Evolutionary conservation across 2,329 filamentous ascomycete species (phyloP).

Genomic region (Scedosporium minutisporum): DNA sequence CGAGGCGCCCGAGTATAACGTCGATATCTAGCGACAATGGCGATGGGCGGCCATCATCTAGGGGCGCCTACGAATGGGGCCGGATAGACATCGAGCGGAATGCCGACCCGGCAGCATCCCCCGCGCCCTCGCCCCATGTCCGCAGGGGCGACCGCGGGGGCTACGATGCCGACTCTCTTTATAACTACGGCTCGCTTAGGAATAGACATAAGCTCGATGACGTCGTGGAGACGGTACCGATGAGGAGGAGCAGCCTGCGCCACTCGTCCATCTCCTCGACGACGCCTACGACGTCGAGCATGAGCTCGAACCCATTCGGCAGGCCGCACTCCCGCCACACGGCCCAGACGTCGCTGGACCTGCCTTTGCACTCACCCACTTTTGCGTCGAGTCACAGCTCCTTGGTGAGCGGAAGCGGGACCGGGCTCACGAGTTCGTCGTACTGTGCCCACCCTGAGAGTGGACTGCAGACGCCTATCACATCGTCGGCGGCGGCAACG

Average conservation of each 20-base stretch:
- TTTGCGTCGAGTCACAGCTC: constrained; percentile 12
- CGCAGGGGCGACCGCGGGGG: constrained; percentile 9
- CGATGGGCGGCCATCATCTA: not conserved
- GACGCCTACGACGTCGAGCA: constrained; percentile 29
- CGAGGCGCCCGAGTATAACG: not conserved
- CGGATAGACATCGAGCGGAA: constrained; percentile 6
- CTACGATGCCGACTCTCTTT: constrained; percentile 9
- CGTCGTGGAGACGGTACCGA: constrained; percentile 20
- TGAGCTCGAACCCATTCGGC: constrained; percentile 28
- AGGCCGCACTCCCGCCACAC: constrained; percentile 33
- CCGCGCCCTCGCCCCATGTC: constrained; percentile 11
- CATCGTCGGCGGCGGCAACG: not conserved
- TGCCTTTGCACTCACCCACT: constrained; percentile 12
- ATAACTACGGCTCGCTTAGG: constrained; percentile 13
- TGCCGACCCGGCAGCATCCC: constrained; percentile 1
- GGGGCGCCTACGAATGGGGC: not conserved
- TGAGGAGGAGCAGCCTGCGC: constrained; percentile 24
- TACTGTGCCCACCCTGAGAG: constrained; percentile 10
- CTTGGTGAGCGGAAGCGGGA: constrained; percentile 6
- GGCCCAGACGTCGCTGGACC: constrained; percentile 33
- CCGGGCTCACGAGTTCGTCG: not conserved
- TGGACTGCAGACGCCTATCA: constrained; percentile 5
- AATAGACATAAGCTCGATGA: constrained; percentile 17
- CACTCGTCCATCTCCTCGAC: constrained; percentile 33
- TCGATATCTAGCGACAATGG: not conserved